Percentiles rank a stretch among this genome's conserved stretches.
phyloP scores from a whole-genome alignment of 495 filamentous ascomycete species.

The Aspergillus campestris region DNA sequence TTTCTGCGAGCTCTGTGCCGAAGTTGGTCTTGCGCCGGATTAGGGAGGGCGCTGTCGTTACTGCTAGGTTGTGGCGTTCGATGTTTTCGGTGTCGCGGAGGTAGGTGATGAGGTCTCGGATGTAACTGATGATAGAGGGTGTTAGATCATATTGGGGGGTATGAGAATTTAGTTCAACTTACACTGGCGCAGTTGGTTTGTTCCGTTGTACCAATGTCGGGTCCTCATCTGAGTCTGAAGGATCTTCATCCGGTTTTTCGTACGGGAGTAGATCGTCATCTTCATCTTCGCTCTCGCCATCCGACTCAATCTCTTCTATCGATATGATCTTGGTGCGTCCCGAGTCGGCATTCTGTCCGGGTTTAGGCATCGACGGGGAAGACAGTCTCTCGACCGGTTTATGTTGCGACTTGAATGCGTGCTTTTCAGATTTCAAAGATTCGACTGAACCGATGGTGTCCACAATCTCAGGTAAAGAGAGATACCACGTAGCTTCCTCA shows the following conservation, averaged over 20 bases:
- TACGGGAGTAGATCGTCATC: constrained; percentile 75
- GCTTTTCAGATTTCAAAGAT: constrained; percentile 32
- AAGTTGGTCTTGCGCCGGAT: constrained; percentile 85
- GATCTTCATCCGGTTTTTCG: constrained; percentile 86
- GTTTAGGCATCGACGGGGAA: constrained; percentile 6
- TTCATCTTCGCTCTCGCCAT: constrained; percentile 45
- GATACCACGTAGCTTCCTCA: constrained; percentile 70
- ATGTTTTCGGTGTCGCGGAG: constrained; percentile 76
- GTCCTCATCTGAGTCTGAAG: constrained; percentile 86
- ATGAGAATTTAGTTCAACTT: constrained; percentile 17
- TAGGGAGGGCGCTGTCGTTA: constrained; percentile 64
- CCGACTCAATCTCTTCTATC: constrained; percentile 57
- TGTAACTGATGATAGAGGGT: constrained; percentile 46
- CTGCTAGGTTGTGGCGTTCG: constrained; percentile 72
- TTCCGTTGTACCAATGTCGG: constrained; percentile 73
- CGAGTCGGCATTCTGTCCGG: constrained; percentile 11
- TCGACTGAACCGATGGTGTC: constrained; percentile 62
- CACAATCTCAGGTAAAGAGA: constrained; percentile 49
- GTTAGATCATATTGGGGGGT: not conserved
- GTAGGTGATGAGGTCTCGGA: constrained; percentile 73
- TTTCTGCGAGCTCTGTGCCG: constrained; percentile 77
- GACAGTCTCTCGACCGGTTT: constrained; percentile 3
- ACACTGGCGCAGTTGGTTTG: constrained; percentile 79
- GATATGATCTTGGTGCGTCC: constrained; percentile 46
- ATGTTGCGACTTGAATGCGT: not conserved